These are phyloP conservation scores for Claviceps pazoutovae DNA, from an alignment of 2,329 filamentous ascomycete species.

Conservation along the genomic window DNA sequence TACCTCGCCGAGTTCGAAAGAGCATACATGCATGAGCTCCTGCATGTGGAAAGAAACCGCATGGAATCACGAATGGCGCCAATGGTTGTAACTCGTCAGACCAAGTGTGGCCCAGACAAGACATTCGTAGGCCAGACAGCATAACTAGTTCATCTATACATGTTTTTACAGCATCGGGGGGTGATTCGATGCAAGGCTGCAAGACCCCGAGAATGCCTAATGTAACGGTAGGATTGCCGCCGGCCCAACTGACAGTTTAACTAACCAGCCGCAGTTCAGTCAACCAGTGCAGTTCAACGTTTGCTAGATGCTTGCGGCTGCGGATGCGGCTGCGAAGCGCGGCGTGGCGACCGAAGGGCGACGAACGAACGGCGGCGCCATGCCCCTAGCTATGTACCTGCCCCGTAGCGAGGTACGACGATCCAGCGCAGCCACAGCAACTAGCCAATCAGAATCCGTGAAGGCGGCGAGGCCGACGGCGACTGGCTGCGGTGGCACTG, in stretches of 20 bases:
- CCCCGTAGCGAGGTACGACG: constrained; percentile 6
- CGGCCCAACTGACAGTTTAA: neutral
- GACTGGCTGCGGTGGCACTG: neutral
- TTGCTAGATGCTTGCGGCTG: neutral
- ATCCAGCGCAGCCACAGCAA: constrained; percentile 16
- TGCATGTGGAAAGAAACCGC: too few relatives aligned
- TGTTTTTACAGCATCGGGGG: neutral
- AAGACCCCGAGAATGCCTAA: neutral
- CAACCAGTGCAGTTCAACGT: neutral
- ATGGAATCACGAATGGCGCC: too few relatives aligned
- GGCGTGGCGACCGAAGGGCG: constrained; percentile 2
- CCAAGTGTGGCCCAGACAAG: neutral
- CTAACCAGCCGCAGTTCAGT: neutral
- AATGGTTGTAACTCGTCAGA: too few relatives aligned
- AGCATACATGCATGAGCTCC: too few relatives aligned
- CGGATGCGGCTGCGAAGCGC: neutral
- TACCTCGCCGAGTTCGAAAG: too few relatives aligned
- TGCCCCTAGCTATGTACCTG: constrained; percentile 1
- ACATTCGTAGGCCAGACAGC: neutral
- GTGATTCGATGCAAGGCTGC: neutral
- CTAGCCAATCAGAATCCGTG: constrained; percentile 19
- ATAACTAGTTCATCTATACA: neutral
- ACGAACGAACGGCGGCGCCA: neutral
- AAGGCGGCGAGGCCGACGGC: constrained; percentile 16
- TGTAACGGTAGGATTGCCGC: neutral